Evolutionary conservation across 164 flowering plant genomes (phyloP), one percentile per base, ranked within the genome.

Genomic region (Vitis riparia): DNA sequence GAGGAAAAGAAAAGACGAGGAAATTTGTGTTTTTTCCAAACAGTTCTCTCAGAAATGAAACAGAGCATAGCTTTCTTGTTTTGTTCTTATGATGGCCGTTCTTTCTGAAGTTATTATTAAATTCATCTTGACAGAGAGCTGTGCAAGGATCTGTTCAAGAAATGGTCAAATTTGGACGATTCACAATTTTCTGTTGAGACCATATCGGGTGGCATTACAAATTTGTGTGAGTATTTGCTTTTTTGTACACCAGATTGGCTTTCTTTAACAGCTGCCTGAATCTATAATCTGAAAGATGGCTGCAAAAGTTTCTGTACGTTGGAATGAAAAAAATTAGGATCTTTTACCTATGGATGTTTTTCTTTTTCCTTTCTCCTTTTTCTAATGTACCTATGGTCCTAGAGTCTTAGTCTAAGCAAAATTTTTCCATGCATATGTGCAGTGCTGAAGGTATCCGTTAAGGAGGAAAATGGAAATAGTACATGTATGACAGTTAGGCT

Each of bases 181-280:
- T 87, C 94, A 7, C 51, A 75, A 53, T 95, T 95, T 78, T 76
- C 82, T 12, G 84, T 91, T 8, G 91, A 91, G 79, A 93, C 86
- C 0, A 88, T 95, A 29, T 88, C 98, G 53, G 99, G 99, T 52
- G 99, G 99, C 77, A 91, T 95, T 68, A 95, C 99, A 29, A 95
- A 95, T 83, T 81, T 89, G 9, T 66, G 99, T 95, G 73, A 79
- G 99, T 78, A 11, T 55, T 30, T 55, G 8, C 13, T 61, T 65
- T 60, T 16, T 73, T 78, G 50, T 30, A 61, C 27, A 47, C 56
- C 62, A 55, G 13, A 23, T 19, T 65, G 57, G 9, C 11, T 52
- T 51, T 27, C 29, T 53, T 19, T 52, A 65, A 1, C 2, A 11
- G 30, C 30, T 55, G 16, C n/a, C 19, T 55, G 55, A n/a, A 10